phyloP scores from a whole-genome alignment of 345 rosid species.

The Eucalyptus victrix region DNA sequence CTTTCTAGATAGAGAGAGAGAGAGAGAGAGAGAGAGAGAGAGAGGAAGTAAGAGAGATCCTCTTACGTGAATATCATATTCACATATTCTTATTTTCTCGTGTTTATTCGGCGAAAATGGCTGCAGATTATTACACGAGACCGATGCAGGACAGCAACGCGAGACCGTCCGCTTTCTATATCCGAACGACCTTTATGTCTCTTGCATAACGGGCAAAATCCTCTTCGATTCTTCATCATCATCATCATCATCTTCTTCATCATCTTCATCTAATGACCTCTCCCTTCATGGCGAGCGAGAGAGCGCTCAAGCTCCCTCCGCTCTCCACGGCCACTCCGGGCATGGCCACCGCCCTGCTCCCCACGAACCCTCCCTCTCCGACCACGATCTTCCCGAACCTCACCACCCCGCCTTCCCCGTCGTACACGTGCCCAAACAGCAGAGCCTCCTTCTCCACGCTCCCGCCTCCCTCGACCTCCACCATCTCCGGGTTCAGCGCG shows the following conservation, averaged over 20 bases:
- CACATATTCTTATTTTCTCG: neutral
- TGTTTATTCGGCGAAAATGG: neutral
- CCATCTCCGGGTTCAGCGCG: constrained; percentile 54
- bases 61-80: neutral
- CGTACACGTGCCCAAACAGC: constrained; percentile 53
- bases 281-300: constrained; percentile 53
- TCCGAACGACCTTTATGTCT: neutral
- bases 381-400: constrained; percentile 43
- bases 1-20: neutral
- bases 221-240: neutral
- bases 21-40: neutral
- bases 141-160: neutral
- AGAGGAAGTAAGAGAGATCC: neutral
- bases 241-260: neutral
- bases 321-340: constrained; percentile 45
- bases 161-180: neutral
- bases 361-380: constrained; percentile 37
- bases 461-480: constrained; percentile 42
- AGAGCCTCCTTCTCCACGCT: constrained; percentile 40
- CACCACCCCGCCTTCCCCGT: constrained; percentile 46
- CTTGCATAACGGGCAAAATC: neutral
- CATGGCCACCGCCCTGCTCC: constrained; percentile 50
- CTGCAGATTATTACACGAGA: neutral
- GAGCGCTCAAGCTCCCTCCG: constrained; percentile 33
- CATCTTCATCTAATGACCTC: constrained; percentile 20